Evolutionary conservation across 164 flowering plant species (phyloP).

Genomic region (Brasenia schreberi): DNA sequence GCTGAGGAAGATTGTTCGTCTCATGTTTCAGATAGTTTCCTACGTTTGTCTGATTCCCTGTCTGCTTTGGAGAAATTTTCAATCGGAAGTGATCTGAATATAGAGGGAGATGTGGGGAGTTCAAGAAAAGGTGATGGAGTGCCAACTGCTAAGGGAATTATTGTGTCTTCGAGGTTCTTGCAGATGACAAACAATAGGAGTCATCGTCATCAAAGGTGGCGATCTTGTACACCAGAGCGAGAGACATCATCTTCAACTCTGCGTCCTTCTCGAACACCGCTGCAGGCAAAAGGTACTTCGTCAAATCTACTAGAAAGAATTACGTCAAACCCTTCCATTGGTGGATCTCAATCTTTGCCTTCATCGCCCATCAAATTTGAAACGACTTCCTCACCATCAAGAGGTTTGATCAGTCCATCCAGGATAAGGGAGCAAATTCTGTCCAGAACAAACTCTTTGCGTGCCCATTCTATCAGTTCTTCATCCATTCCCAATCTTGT

Average conservation of each 20-base stretch:
- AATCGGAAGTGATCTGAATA: not conserved
- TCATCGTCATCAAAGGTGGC: not conserved
- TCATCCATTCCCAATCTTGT: conserved; percentile 74
- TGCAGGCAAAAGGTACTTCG: conserved; percentile 13
- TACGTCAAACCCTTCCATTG: conserved; percentile 12
- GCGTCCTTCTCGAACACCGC: conserved; percentile 11
- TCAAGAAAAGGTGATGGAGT: not conserved
- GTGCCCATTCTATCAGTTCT: conserved; percentile 37
- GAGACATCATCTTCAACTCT: not conserved
- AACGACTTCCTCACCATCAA: conserved; percentile 33
- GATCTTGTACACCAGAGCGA: not conserved
- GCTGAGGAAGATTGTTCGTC: conserved; percentile 16
- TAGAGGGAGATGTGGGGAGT: not conserved
- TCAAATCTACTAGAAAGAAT: conserved; percentile 26
- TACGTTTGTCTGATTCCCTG: not conserved
- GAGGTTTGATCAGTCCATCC: conserved; percentile 60
- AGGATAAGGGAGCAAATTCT: conserved; percentile 28
- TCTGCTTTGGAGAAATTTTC: not conserved
- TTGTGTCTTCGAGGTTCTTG: not conserved
- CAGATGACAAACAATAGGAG: not conserved
- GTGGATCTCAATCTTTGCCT: conserved; percentile 28
- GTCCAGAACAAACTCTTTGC: conserved; percentile 8
- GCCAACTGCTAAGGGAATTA: not conserved
- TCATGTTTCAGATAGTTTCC: not conserved
- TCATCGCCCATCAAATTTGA: conserved; percentile 4